These are phyloP conservation scores for Globisporangium rhizosaccharum DNA, from an alignment of 352 stramenopile species.

Conservation along the genomic window DNA sequence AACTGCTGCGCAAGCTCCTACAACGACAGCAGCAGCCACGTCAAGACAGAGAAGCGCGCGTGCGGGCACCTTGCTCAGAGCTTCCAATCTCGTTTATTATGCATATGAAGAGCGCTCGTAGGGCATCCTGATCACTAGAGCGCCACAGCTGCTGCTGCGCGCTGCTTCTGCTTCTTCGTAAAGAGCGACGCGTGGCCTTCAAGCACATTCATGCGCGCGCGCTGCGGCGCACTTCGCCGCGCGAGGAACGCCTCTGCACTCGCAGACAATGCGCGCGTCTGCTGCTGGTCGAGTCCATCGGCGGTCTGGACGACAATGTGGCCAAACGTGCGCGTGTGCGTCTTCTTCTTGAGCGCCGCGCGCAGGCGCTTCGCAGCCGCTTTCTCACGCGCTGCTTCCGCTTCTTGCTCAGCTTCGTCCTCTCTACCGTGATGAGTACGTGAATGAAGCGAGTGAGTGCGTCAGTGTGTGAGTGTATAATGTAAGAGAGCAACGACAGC, in stretches of 20 bases:
- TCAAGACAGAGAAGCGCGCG: too few relatives aligned
- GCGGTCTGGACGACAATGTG: conserved; percentile 72
- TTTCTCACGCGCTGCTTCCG: conserved; percentile 23
- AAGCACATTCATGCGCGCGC: conserved; percentile 57
- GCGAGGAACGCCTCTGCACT: conserved; percentile 50
- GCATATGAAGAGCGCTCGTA: too few relatives aligned
- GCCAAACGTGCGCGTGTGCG: conserved; percentile 69
- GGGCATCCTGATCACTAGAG: neutral
- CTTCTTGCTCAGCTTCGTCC: conserved; percentile 39
- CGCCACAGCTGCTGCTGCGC: neutral
- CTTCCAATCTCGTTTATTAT: too few relatives aligned
- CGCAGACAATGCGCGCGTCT: conserved; percentile 37
- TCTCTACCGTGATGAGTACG: conserved; percentile 23
- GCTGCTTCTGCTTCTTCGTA: conserved; percentile 67
- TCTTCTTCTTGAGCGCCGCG: conserved; percentile 36
- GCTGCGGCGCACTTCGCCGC: conserved; percentile 41
- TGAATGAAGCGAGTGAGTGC: neutral
- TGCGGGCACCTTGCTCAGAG: too few relatives aligned
- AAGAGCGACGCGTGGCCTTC: conserved; percentile 66
- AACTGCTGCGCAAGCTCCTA: too few relatives aligned
- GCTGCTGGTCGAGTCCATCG: conserved; percentile 30
- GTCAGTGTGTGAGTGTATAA: neutral
- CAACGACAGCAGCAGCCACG: too few relatives aligned
- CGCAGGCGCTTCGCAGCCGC: conserved; percentile 17
- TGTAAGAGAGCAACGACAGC: neutral